phyloP scores from a whole-genome alignment of 108 stramenopile species.

The Cyclotella cryptica region DNA sequence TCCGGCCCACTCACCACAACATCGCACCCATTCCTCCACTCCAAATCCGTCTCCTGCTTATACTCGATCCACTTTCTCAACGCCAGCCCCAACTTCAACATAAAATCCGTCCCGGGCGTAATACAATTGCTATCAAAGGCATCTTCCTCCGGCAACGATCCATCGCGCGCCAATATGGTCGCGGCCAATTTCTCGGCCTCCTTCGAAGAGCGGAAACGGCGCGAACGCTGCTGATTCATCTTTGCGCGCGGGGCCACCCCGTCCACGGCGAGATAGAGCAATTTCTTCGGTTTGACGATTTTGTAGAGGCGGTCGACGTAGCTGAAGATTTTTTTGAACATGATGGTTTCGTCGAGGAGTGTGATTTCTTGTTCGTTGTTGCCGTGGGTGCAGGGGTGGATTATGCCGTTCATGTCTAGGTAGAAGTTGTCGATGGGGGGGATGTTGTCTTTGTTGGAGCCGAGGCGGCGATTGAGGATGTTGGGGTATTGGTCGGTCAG shows the following conservation, averaged over 20 bases:
- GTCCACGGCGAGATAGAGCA: constrained; percentile 97
- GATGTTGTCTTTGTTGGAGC: constrained; percentile 25
- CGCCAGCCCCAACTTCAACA: constrained; percentile 91
- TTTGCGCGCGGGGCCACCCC: constrained; percentile 99
- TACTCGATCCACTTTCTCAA: constrained; percentile 93
- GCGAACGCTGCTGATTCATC: constrained; percentile 99
- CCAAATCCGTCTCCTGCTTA: constrained; percentile 93
- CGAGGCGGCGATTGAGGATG: constrained; percentile 92
- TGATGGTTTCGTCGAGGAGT: constrained; percentile 92
- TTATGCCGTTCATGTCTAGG: constrained; percentile 99
- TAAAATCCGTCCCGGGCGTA: constrained; percentile 99
- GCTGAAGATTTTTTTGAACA: constrained; percentile 97
- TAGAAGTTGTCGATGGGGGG: constrained; percentile 94
- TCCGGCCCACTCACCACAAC: constrained; percentile 97
- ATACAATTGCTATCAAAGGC: constrained; percentile 99
- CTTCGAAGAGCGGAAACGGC: constrained; percentile 95
- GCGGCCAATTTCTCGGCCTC: constrained; percentile 91
- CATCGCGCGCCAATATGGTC: constrained; percentile 83
- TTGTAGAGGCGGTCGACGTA: constrained; percentile 97
- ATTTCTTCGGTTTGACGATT: constrained; percentile 85
- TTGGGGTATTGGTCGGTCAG: constrained; percentile 98
- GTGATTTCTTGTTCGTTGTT: constrained; percentile 87
- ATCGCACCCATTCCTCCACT: constrained; percentile 91
- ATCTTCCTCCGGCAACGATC: constrained; percentile 62
- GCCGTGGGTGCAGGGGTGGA: constrained; percentile 98